Percentiles rank a stretch among this genome's conserved stretches.
phyloP scores from a whole-genome alignment of 176 grass and related monocot genomes.

The Leersia perrieri region DNA sequence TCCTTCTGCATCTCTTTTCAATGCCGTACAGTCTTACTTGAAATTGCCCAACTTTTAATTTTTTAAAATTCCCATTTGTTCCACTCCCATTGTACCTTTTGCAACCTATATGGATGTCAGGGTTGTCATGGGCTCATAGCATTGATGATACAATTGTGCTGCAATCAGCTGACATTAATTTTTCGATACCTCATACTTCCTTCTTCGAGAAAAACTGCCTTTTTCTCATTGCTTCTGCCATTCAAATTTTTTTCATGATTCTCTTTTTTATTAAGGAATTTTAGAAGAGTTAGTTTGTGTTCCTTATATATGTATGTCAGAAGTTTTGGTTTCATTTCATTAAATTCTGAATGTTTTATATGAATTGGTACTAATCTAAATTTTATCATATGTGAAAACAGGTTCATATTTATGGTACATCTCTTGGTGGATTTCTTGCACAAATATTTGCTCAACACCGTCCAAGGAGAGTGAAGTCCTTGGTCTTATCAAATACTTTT shows the following conservation, averaged over 20 bases:
- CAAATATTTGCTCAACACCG: slow-evolving; percentile 92
- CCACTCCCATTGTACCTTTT: slow-evolving; percentile 20
- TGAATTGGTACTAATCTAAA: not conserved
- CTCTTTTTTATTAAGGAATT: slow-evolving; percentile 8
- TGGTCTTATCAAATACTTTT: slow-evolving; percentile 94
- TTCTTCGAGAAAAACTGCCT: not conserved
- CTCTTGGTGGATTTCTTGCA: slow-evolving; percentile 95
- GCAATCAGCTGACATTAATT: slow-evolving; percentile 1
- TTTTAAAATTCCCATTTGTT: not conserved
- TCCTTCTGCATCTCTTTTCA: not conserved
- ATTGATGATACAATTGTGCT: not conserved
- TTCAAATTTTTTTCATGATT: slow-evolving; percentile 5
- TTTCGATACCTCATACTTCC: slow-evolving; percentile 1
- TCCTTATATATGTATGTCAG: not conserved
- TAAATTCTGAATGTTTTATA: not conserved
- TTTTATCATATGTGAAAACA: slow-evolving; percentile 24
- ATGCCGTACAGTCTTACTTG: not conserved
- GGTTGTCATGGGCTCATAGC: not conserved
- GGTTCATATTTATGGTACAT: slow-evolving; percentile 98
- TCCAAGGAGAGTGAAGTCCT: slow-evolving; percentile 86
- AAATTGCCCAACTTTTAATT: not conserved
- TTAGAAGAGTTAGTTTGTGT: not conserved
- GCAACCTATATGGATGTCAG: not conserved
- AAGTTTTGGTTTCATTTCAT: slow-evolving; percentile 10
- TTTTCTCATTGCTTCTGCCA: not conserved